Conservation (phyloP, 208 protist species). For the Wallacemonas sp. region DNA sequence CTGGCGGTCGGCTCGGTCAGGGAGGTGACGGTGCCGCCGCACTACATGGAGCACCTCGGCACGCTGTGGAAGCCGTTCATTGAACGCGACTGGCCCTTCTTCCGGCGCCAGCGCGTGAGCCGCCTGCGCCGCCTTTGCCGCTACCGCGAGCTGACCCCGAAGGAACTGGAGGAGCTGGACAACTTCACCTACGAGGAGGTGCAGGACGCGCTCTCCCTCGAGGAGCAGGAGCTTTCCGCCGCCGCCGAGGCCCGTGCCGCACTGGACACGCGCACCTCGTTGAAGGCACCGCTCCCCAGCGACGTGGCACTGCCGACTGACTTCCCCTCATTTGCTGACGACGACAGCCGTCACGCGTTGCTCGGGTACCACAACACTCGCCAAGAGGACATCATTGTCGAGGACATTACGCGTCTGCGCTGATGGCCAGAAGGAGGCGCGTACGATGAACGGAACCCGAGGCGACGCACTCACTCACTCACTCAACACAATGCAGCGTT, state of each 20-base stretch:
- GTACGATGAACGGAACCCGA: too few species aligned
- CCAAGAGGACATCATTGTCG: conserved; percentile 40
- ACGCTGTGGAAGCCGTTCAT: conserved; percentile 82
- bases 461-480: too few species aligned
- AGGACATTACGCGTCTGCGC: conserved; percentile 45
- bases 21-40: conserved; percentile 83
- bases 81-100: conserved; percentile 90
- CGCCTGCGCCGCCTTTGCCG: conserved; percentile 59
- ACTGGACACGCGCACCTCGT: conserved; percentile 17
- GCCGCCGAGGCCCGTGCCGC: conserved; percentile 43
- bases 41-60: conserved; percentile 68
- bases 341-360: too few species aligned
- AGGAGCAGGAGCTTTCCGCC: conserved; percentile 60
- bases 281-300: background rate
- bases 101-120: conserved; percentile 73
- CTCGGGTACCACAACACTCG: too few species aligned
- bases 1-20: conserved; percentile 84
- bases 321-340: conserved; percentile 30
- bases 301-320: conserved; percentile 34
- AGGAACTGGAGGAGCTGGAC: conserved; percentile 86
- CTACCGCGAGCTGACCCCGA: conserved; percentile 77
- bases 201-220: conserved; percentile 67
- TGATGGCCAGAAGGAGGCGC: too few species aligned
- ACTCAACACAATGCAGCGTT: too few species aligned
- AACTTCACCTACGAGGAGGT: conserved; percentile 88